Evolutionary conservation across 2,329 filamentous ascomycete species (phyloP).

Genomic region (Xylaria sp.): DNA sequence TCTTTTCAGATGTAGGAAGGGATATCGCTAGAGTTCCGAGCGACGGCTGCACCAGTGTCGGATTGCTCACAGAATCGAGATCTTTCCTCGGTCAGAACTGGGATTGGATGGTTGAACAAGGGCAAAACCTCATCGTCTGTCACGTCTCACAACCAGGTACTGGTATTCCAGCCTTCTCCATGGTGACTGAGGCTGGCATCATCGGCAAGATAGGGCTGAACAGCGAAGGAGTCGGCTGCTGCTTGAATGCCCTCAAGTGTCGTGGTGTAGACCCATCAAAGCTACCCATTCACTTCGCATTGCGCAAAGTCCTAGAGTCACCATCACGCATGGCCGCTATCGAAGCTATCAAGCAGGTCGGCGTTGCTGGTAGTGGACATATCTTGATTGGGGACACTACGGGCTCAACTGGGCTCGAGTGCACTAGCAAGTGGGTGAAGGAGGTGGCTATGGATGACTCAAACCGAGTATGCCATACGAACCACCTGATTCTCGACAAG

Average conservation of each 20-base stretch:
- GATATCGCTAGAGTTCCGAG: slow-evolving; percentile 39
- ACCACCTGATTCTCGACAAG: slow-evolving; percentile 54
- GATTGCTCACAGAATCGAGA: slow-evolving; percentile 52
- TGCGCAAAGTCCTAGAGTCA: slow-evolving; percentile 66
- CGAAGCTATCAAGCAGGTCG: slow-evolving; percentile 53
- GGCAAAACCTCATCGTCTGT: slow-evolving; percentile 59
- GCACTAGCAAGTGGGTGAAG: slow-evolving; percentile 48
- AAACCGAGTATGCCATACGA: slow-evolving; percentile 55
- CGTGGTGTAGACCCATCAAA: slow-evolving; percentile 61
- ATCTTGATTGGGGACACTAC: slow-evolving; percentile 60
- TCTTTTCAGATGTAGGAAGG: slow-evolving; percentile 53
- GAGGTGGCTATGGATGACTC: slow-evolving; percentile 44
- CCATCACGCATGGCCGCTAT: slow-evolving; percentile 58
- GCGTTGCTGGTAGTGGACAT: slow-evolving; percentile 61
- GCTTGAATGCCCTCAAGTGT: slow-evolving; percentile 70
- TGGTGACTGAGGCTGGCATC: slow-evolving; percentile 68
- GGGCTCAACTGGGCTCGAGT: slow-evolving; percentile 59
- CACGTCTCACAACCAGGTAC: slow-evolving; percentile 56
- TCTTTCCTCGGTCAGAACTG: slow-evolving; percentile 66
- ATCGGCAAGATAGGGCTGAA: slow-evolving; percentile 76
- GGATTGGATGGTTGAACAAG: slow-evolving; percentile 67
- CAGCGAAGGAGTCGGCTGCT: slow-evolving; percentile 64
- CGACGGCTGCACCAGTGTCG: slow-evolving; percentile 67
- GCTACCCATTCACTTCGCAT: slow-evolving; percentile 69
- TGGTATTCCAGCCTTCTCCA: slow-evolving; percentile 58